These are phyloP conservation scores for Aquilaria sinensis DNA, from an alignment of 345 rosid species.

Conservation along the genomic window DNA sequence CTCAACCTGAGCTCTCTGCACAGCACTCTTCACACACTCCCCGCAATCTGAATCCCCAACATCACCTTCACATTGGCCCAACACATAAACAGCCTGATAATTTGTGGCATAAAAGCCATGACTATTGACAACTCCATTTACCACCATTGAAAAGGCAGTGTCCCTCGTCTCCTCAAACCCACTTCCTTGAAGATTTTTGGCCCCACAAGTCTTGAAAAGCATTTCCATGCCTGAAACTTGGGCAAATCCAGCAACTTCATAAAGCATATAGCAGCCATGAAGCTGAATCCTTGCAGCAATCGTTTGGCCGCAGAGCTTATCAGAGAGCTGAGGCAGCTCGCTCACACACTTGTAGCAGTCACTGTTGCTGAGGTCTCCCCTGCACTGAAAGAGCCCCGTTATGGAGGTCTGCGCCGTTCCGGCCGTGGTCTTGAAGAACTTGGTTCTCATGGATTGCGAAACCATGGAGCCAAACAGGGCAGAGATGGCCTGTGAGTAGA, in stretches of 20 bases:
- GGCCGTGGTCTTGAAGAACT: slow-evolving; percentile 78
- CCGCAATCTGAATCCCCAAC: slow-evolving; percentile 93
- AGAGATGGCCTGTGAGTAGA: slow-evolving; percentile 80
- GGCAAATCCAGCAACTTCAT: slow-evolving; percentile 75
- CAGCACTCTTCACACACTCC: slow-evolving; percentile 66
- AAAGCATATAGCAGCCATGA: slow-evolving; percentile 77
- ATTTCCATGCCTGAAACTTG: slow-evolving; percentile 89
- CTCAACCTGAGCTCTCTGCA: slow-evolving; percentile 83
- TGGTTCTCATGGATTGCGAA: slow-evolving; percentile 69
- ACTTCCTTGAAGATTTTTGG: slow-evolving; percentile 49
- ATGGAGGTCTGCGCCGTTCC: slow-evolving; percentile 69
- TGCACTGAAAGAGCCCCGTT: slow-evolving; percentile 89
- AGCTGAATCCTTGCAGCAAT: slow-evolving; percentile 85
- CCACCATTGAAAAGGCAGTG: slow-evolving; percentile 59
- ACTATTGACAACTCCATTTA: slow-evolving; percentile 61
- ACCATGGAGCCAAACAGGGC: slow-evolving; percentile 81
- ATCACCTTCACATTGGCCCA: slow-evolving; percentile 97
- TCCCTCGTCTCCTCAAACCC: slow-evolving; percentile 89
- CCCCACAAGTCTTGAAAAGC: slow-evolving; percentile 85
- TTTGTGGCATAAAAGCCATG: slow-evolving; percentile 73
- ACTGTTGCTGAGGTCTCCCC: slow-evolving; percentile 70
- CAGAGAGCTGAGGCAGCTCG: slow-evolving; percentile 64
- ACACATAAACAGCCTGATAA: slow-evolving; percentile 56
- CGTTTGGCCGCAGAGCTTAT: slow-evolving; percentile 70
- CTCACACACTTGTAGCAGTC: slow-evolving; percentile 95